Conservation (phyloP, 768 basidiomycete species). For the Rhodotorula graminis region DNA sequence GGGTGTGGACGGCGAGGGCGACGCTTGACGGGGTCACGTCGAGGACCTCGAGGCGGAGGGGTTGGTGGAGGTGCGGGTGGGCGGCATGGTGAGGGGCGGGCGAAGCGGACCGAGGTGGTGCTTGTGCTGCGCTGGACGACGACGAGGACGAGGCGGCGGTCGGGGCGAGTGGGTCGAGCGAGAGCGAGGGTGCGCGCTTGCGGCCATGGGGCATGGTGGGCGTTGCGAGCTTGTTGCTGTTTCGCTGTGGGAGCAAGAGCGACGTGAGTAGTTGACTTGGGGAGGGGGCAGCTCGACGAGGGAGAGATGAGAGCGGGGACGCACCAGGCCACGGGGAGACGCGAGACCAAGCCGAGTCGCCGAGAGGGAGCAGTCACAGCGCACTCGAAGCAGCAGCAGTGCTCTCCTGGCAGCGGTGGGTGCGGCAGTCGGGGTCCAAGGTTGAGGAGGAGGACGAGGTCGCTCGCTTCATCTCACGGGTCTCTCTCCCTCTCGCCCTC, state of each 20-base stretch:
- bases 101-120: neutral
- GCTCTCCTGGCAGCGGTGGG: no score
- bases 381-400: no score
- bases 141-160: neutral
- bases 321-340: no score
- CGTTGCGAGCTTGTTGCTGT: no score
- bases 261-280: no score
- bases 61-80: neutral
- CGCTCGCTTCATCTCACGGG: no score
- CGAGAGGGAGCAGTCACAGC: no score
- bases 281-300: no score
- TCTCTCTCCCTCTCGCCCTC: neutral
- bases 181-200: neutral
- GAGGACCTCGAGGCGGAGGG: conserved; percentile 25
- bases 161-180: neutral
- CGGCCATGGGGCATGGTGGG: neutral
- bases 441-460: no score
- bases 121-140: neutral
- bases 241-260: neutral
- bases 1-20: conserved; percentile 33
- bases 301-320: no score
- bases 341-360: no score
- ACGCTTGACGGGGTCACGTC: conserved; percentile 37
- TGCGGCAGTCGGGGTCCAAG: no score
- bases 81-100: neutral